Conservation (phyloP, 2,329 filamentous ascomycete genomes). For the Sporothrix protearum region DNA sequence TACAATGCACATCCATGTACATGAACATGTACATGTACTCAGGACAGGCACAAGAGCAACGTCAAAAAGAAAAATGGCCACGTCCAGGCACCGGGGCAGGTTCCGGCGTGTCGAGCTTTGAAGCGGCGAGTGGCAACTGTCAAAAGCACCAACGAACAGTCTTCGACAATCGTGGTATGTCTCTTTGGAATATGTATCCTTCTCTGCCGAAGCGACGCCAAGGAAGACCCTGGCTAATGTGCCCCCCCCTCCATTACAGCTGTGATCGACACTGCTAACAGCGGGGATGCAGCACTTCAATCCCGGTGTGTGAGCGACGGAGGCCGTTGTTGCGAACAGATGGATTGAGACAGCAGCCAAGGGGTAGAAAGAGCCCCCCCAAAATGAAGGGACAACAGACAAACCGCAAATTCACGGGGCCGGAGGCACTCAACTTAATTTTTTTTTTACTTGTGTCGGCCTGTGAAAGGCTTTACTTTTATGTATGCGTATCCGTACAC, state of each 20-base stretch:
- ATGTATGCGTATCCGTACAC: no score
- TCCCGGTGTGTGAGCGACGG: not conserved
- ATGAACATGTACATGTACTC: no score
- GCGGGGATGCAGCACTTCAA: not conserved
- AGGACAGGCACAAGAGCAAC: not conserved
- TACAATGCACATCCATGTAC: no score
- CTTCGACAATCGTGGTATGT: no score
- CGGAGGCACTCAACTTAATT: no score
- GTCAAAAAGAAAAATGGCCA: not conserved
- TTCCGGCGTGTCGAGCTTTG: not conserved
- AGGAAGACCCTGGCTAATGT: not conserved
- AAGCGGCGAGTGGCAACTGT: not conserved
- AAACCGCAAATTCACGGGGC: no score
- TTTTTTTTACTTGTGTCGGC: no score
- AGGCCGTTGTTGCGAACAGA: no score
- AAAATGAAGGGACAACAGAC: no score
- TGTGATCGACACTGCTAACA: not conserved
- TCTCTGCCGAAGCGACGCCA: not conserved
- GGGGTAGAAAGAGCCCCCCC: no score
- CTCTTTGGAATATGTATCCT: not conserved
- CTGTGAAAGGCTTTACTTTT: no score
- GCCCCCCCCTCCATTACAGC: not conserved
- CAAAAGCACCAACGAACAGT: not conserved
- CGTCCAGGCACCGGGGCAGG: not conserved
- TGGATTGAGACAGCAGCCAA: not conserved